phyloP scores from a whole-genome alignment of 1,284 basidiomycete genomes.

The Cutaneotrichosporon sp. region DNA sequence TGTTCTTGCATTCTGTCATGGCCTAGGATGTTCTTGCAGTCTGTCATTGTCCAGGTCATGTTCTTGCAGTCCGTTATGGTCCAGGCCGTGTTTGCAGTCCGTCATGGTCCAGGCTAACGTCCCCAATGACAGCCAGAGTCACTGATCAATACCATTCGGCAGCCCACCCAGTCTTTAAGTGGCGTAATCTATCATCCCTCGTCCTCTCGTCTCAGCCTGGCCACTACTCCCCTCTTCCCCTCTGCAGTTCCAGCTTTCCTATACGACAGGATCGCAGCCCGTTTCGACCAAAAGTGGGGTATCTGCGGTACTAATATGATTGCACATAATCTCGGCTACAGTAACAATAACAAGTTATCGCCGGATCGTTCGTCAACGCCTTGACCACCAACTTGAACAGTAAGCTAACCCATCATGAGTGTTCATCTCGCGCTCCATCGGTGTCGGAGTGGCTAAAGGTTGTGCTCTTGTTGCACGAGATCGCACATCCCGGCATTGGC shows the following conservation, averaged over 20 bases:
- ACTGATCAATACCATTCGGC: too few relatives aligned
- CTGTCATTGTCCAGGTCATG: too few relatives aligned
- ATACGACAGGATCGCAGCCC: conserved; percentile 25
- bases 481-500: conserved; percentile 31
- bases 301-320: conserved; percentile 35
- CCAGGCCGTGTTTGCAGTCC: too few relatives aligned
- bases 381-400: conserved; percentile 21
- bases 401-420: neutral
- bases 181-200: conserved; percentile 18
- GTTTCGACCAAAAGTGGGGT: conserved; percentile 28
- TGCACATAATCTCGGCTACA: conserved; percentile 11
- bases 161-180: too few relatives aligned
- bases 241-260: conserved; percentile 31
- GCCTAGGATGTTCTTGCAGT: too few relatives aligned
- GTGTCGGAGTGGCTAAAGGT: conserved; percentile 36
- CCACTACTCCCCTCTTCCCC: conserved; percentile 33
- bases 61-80: too few relatives aligned
- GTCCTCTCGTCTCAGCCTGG: conserved; percentile 31
- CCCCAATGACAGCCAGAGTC: too few relatives aligned
- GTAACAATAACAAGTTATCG: conserved; percentile 17
- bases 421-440: conserved; percentile 31
- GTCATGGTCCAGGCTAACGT: too few relatives aligned
- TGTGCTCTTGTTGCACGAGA: conserved; percentile 33
- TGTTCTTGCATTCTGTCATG: too few relatives aligned
- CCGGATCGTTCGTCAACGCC: conserved; percentile 25